Evolutionary conservation across 1,284 basidiomycete genomes (phyloP).

Genomic region (Meira nashicola): DNA sequence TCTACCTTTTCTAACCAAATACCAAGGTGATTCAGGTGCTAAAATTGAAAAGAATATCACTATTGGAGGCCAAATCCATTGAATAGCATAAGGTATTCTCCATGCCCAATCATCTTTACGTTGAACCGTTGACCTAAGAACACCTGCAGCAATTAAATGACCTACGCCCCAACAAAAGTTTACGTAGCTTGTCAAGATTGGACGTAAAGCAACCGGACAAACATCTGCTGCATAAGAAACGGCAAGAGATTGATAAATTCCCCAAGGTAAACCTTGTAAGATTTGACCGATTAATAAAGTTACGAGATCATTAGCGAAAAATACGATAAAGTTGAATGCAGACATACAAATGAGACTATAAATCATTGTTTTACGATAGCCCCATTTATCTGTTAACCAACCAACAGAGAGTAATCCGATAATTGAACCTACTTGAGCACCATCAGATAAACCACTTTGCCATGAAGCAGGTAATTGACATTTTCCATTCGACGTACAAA

Average conservation of each 20-base stretch:
- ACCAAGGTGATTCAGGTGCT: constrained; percentile 52
- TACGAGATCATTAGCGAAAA: constrained; percentile 54
- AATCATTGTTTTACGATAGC: constrained; percentile 53
- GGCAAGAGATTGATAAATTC: constrained; percentile 56
- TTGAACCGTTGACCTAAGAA: constrained; percentile 52
- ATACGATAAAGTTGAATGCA: constrained; percentile 51
- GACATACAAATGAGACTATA: constrained; percentile 48
- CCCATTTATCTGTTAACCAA: constrained; percentile 54
- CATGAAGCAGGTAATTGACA: constrained; percentile 56
- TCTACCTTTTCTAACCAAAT: constrained; percentile 47
- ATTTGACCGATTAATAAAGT: constrained; percentile 54
- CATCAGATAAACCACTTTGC: constrained; percentile 54
- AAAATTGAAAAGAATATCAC: constrained; percentile 48
- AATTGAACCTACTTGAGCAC: constrained; percentile 38
- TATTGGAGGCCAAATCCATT: constrained; percentile 54
- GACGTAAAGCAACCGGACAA: constrained; percentile 56
- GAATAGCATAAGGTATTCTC: constrained; percentile 54
- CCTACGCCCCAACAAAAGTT: constrained; percentile 57
- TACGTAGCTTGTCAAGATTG: constrained; percentile 56
- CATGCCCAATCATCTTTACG: constrained; percentile 51
- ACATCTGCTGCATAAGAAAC: constrained; percentile 59
- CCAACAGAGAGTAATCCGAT: constrained; percentile 55
- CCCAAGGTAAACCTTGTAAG: constrained; percentile 55
- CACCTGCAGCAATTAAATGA: constrained; percentile 54
- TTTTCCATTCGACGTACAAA: constrained; percentile 32